These are phyloP conservation scores for Monoraphidium neglectum DNA, from an alignment of 139 green algal species.

Conservation along the genomic window DNA sequence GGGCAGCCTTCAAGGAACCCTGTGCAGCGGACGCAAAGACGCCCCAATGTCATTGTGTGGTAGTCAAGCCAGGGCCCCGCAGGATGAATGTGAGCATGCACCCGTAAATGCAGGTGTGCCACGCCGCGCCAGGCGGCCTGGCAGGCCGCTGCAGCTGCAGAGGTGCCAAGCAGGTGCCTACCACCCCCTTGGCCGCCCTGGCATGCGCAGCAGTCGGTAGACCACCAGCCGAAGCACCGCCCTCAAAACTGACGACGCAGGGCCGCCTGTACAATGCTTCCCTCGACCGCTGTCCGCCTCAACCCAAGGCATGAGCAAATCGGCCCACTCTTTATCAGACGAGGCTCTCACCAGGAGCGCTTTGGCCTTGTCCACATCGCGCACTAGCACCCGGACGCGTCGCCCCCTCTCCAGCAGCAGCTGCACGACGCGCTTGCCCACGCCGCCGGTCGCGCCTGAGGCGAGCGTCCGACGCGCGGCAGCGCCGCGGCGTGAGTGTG, in stretches of 20 bases:
- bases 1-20: slow-evolving; percentile 25
- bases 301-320: background rate
- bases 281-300: background rate
- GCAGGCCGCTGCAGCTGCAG: too few relatives aligned
- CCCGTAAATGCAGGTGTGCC: too few relatives aligned
- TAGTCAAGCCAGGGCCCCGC: background rate
- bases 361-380: slow-evolving; percentile 64
- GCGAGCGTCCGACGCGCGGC: slow-evolving; percentile 21
- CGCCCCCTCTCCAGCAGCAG: slow-evolving; percentile 62
- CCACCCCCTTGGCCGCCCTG: too few relatives aligned
- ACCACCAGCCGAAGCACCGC: too few relatives aligned
- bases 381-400: slow-evolving; percentile 76
- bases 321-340: background rate
- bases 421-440: slow-evolving; percentile 80
- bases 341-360: slow-evolving; percentile 57
- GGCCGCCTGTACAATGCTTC: too few relatives aligned
- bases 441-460: slow-evolving; percentile 83
- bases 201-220: too few relatives aligned
- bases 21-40: background rate
- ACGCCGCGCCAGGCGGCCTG: too few relatives aligned
- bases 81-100: background rate
- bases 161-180: too few relatives aligned
- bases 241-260: too few relatives aligned
- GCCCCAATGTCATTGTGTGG: too few relatives aligned
- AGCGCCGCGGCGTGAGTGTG: background rate